Evolutionary conservation across 805 yeast genomes (phyloP), one percentile per base, ranked within the genome.

Genomic region (Pichia cephalocereana): DNA sequence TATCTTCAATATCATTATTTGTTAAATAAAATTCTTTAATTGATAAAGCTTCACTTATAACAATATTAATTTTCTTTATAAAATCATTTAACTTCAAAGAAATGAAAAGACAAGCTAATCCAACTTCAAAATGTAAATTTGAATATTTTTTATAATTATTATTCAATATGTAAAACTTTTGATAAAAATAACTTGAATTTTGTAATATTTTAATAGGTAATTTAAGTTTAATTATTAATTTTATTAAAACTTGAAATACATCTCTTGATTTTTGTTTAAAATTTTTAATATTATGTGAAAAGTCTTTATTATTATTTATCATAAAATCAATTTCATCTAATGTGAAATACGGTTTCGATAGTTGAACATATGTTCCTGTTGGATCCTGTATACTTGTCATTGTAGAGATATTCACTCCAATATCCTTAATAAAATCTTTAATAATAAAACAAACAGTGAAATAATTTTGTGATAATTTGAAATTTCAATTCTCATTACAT

Each of bases 21-120:
- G 56, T 41, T 19, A 56, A 30, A 26, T 54, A 55, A 70, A 60
- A n/a, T 65, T 46, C 51, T 61, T 68, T 49, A n/a, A 62, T 40
- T 14, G 51, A 52, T 57, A 73, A 70, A 34, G 76, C 76, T 15
- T 73, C 77, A 4, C 65, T 62, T 41, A 82, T 74, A 12, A 88
- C 72, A 41, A 84, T 86, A 46, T 78, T 71, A 15, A 83, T 62
- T 55, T 84, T 84, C 61, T 87, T 88, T 40, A 88, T 82, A 40
- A 89, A 86, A 59, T 89, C 96, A 58, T 86, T 95, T 53, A 81
- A 79, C 62, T 89, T 87, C 40, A 82, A 70, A 3, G 96, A 84
- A 15, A 86, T 68, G 49, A 85, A 76, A 8, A 89, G 61, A 46
- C 88, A 75, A 10, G 91, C 75, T 9, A 82, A 64, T 0, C 86